Base-by-base conservation (phyloP, 352 stramenopile genomes). In the Pythium phragmiticola region DNA sequence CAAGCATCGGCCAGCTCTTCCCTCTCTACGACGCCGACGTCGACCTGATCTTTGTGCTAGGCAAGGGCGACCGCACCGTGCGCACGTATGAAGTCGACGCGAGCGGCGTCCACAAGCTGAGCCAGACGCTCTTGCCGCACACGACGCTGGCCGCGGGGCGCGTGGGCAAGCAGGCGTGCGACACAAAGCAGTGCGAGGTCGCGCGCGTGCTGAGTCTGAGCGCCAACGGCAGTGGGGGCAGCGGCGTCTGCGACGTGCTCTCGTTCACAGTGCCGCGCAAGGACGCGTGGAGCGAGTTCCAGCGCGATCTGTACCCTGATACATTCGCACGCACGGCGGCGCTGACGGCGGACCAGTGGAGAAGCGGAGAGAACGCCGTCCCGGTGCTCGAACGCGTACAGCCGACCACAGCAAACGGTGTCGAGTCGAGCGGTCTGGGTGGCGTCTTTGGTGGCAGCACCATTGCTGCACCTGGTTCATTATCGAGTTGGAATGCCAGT, bases 261-360 rank as follows among this genome's bases (percentile, higher is more conserved):
- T 82, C 78, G 47, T 92, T 87, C 60, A 71, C 68, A 6, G 80
- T 94, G 33, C 85, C 85, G 33, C 78, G 85, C 7, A 83, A 83
- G 34, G 78, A 89, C 30, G 79, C 79, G 0, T 62, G 52, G 12
- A 80, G 77, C 46, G 67, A 78, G 49, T 94, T 92, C 65, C 85
- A 94, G 60, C 77, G 65, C 43, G 85, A 94, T 66, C 74, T 94
- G 73, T 94, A 87, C 68, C 85, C 83, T 0, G 69, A 88, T 23
- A 91, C 83, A 12, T 58, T 69, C 28, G 69, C 75, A 3, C 30
- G 60, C 41, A 70, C 61, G 56, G 47, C 82, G 2, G 75, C 85
- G 6, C 55, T 90, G 46, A 77, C 55, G 17, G 48, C 72, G 7
- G 50, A 56, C 1, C 69, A 88, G 43, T 94, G 83, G 83, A 48